Percentiles rank a stretch among this genome's conserved stretches.
phyloP scores from a whole-genome alignment of 2,329 filamentous ascomycete species.

The Blastomyces parvus region DNA sequence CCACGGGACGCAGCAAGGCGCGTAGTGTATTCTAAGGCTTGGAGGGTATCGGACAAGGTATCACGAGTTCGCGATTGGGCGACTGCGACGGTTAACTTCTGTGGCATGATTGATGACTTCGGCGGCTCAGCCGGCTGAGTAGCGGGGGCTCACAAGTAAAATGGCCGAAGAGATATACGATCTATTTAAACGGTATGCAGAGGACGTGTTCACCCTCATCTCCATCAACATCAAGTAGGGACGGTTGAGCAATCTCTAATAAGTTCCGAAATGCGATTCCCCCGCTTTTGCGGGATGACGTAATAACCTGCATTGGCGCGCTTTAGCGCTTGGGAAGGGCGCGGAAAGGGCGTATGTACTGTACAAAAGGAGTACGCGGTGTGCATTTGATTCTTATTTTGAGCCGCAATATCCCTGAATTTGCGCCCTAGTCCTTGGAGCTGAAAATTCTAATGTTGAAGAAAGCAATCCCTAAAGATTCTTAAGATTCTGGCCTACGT shows the following conservation, averaged over 20 bases:
- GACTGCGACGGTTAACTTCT: slow-evolving; percentile 37
- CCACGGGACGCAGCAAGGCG: slow-evolving; percentile 50
- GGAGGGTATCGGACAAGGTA: slow-evolving; percentile 49
- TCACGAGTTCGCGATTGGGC: slow-evolving; percentile 39
- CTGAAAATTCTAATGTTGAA: background rate
- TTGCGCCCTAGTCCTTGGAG: background rate
- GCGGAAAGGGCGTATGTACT: too few species aligned
- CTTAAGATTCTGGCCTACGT: background rate
- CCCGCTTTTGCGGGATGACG: background rate
- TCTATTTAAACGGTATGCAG: background rate
- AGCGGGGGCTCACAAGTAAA: background rate
- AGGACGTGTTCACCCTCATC: background rate
- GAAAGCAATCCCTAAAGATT: too few species aligned
- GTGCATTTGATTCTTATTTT: background rate
- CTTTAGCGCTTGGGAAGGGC: too few species aligned
- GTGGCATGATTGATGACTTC: slow-evolving; percentile 26
- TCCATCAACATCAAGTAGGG: too few species aligned
- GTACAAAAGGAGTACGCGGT: too few species aligned
- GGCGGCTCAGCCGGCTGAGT: background rate
- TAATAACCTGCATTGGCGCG: background rate
- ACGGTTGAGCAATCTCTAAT: too few species aligned
- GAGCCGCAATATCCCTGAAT: background rate
- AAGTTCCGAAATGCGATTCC: background rate
- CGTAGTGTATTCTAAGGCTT: slow-evolving; percentile 55
- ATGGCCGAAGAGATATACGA: background rate